Conservation (phyloP, 2,329 filamentous ascomycete species). For the Cadophora luteo-olivacea region DNA sequence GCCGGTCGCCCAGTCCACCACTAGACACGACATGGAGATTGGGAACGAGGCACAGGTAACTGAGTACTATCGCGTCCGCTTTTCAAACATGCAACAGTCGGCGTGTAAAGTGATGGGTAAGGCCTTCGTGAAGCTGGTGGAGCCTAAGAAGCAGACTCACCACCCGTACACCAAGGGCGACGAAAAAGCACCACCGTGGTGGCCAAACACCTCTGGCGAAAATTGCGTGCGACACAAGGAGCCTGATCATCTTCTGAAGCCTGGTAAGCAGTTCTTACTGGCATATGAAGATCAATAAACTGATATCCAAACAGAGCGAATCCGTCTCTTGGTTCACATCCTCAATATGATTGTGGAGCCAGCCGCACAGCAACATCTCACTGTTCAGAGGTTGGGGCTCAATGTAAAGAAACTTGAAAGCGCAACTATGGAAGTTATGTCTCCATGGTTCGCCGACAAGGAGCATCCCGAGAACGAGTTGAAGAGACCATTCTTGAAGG, state of each 20-base stretch:
- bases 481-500: slow-evolving; percentile 62
- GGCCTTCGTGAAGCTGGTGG: slow-evolving; percentile 76
- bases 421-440: slow-evolving; percentile 63
- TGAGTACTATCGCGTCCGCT: slow-evolving; percentile 65
- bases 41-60: slow-evolving; percentile 60
- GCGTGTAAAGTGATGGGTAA: slow-evolving; percentile 77
- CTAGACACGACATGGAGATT: slow-evolving; percentile 53
- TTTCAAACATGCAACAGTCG: slow-evolving; percentile 72
- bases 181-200: slow-evolving; percentile 69
- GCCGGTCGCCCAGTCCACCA: slow-evolving; percentile 28
- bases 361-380: slow-evolving; percentile 47
- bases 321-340: slow-evolving; percentile 65
- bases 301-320: slow-evolving; percentile 54
- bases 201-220: slow-evolving; percentile 63
- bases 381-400: slow-evolving; percentile 57
- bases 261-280: slow-evolving; percentile 54
- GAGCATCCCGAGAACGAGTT: slow-evolving; percentile 57
- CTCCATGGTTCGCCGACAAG: slow-evolving; percentile 63
- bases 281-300: not conserved
- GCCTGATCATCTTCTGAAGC: slow-evolving; percentile 74
- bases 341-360: slow-evolving; percentile 57
- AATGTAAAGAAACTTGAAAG: slow-evolving; percentile 62
- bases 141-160: slow-evolving; percentile 78
- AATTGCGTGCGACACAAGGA: slow-evolving; percentile 71
- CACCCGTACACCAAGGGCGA: slow-evolving; percentile 74